Evolutionary conservation across 192 early-diverging fungal genomes (phyloP), one percentile per base, ranked within the genome.

Genomic region (Thamnidium elegans): DNA sequence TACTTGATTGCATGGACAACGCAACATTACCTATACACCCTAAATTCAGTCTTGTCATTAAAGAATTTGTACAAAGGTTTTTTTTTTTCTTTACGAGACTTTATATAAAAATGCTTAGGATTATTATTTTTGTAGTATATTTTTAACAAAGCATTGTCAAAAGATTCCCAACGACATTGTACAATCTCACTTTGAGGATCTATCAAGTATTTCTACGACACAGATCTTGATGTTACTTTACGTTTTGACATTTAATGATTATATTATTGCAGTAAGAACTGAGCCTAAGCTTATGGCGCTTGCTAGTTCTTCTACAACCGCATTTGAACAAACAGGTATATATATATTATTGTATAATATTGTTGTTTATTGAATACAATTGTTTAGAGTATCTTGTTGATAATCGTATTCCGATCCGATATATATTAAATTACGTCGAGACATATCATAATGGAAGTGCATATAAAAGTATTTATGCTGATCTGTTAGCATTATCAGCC

Each of bases 381-480:
- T 17, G 46, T 36, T 46, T 42, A 50, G 55, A 52, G 59, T 61
- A 32, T 8, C 19, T 43, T 14, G 26, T 20, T 50, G 43, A 21
- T 6, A 10, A 69, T 44, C 45, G 32, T 4, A 72, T 78, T 31
- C 69, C 73, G 5, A 61, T 75, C 3, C 69, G 73, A 19, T 47
- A 51, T 13, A 66, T 78, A 19, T 43, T 78, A 21, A 63, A 45
- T 34, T 54, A 66, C 44, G 61, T 63, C 4, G 77, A 78, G 26
- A 55, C 30, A 26, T 56, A 58, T 32, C 63, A 66, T 15, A 20
- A 62, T 3, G 59, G 60, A n/a, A 26, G 60, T 0, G 73, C 58
- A 23, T 78, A 72, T 45, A 58, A 44, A 32, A 39, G 50, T 13
- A 67, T 78, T 15, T 78, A 78, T 58, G 69, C 77, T 45, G 77